Percentiles rank a stretch among this genome's conserved stretches.
Conservation (phyloP, 306 rosid species). For the Quercus wislizeni region DNA sequence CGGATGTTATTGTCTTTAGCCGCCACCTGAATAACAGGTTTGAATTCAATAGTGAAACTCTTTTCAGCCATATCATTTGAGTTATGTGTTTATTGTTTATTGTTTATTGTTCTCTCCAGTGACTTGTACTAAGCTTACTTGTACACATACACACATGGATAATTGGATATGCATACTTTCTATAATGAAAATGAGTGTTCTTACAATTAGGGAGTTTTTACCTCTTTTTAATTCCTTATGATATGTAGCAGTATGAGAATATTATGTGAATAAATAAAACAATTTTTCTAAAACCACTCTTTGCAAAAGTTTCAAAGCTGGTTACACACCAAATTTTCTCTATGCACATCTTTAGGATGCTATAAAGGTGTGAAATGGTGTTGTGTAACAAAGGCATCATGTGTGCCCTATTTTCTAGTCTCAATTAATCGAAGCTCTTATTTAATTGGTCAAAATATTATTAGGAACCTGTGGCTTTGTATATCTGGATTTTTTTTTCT, state of each 20-base stretch:
- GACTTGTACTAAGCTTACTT: background rate
- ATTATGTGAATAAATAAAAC: background rate
- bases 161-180: background rate
- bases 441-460: background rate
- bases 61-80: background rate
- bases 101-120: background rate
- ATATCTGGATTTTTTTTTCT: background rate
- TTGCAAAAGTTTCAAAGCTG: background rate
- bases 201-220: background rate
- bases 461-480: background rate
- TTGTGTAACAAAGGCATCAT: background rate
- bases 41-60: constrained; percentile 16
- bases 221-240: background rate
- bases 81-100: background rate
- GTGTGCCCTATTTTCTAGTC: background rate
- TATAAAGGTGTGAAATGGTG: background rate
- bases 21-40: constrained; percentile 60
- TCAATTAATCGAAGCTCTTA: background rate
- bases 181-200: background rate
- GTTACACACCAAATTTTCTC: background rate
- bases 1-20: constrained; percentile 86
- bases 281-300: background rate
- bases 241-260: no score
- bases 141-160: background rate
- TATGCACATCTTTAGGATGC: background rate